A percentile compares a stretch with the other conserved stretches of the same genome.
Evolutionary conservation across 2,329 filamentous ascomycete genomes (phyloP).

Genomic region (Calonectria pteridis): DNA sequence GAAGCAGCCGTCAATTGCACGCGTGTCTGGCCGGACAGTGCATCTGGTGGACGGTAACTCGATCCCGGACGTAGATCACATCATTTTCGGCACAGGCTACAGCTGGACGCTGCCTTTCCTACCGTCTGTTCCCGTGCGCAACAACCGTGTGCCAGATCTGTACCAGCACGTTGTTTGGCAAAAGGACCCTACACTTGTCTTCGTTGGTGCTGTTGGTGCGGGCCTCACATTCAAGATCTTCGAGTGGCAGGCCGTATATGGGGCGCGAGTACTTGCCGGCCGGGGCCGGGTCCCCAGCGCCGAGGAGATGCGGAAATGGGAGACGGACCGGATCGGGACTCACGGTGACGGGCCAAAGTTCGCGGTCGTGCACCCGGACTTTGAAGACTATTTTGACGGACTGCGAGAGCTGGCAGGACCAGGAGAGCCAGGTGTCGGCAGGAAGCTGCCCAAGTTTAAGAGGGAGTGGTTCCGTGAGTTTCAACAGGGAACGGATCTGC

Average conservation of each 20-base stretch:
- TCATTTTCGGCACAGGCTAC: conserved; percentile 77
- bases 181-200: conserved; percentile 66
- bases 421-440: conserved; percentile 56
- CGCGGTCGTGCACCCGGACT: conserved; percentile 69
- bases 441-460: conserved; percentile 59
- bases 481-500: conserved; percentile 65
- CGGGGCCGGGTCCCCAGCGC: conserved; percentile 62
- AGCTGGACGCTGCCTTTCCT: conserved; percentile 73
- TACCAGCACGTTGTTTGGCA: conserved; percentile 70
- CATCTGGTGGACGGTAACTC: conserved; percentile 67
- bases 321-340: conserved; percentile 63
- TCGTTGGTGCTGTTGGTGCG: conserved; percentile 68
- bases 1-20: conserved; percentile 60
- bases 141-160: conserved; percentile 67
- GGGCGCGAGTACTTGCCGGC: conserved; percentile 68
- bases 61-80: conserved; percentile 67
- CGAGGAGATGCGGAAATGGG: conserved; percentile 68
- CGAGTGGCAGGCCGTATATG: conserved; percentile 75
- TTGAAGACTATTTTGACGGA: conserved; percentile 73
- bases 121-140: conserved; percentile 61
- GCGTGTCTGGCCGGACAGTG: conserved; percentile 60
- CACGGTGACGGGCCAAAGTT: conserved; percentile 70
- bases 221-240: conserved; percentile 76
- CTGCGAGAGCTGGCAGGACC: conserved; percentile 63
- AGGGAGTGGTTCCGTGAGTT: conserved; percentile 63